These are phyloP conservation scores for Suhomyces maxii DNA, from an alignment of 1,139 yeast genomes.

Conservation along the genomic window DNA sequence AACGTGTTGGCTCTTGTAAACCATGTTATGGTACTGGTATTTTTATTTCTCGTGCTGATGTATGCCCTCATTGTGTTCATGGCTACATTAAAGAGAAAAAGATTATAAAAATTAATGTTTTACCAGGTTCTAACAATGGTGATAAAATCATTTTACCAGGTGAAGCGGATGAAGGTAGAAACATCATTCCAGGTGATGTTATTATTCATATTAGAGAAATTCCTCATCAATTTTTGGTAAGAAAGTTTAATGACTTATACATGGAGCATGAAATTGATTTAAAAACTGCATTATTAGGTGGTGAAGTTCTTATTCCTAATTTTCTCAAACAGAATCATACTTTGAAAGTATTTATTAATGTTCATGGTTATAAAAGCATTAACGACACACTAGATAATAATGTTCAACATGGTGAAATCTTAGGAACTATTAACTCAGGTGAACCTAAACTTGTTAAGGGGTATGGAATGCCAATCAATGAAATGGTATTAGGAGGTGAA, in stretches of 20 bases:
- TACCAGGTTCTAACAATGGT: conserved; percentile 55
- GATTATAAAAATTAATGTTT: conserved; percentile 50
- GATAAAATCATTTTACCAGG: conserved; percentile 53
- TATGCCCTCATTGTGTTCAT: conserved; percentile 44
- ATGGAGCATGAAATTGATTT: conserved; percentile 50
- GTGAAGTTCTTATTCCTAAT: conserved; percentile 43
- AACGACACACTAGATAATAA: conserved; percentile 23
- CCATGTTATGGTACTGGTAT: conserved; percentile 41
- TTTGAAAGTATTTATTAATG: conserved; percentile 40
- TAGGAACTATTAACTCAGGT: conserved; percentile 47
- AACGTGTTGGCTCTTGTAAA: conserved; percentile 36
- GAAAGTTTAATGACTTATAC: conserved; percentile 51
- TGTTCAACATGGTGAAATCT: conserved; percentile 46
- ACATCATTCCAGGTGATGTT: conserved; percentile 66
- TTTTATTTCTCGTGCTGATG: conserved; percentile 27
- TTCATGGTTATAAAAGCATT: conserved; percentile 33
- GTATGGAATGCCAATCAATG: conserved; percentile 66
- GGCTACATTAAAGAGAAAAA: conserved; percentile 43
- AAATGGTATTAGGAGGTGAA: conserved; percentile 31
- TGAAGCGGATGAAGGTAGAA: conserved; percentile 65
- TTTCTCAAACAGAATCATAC: conserved; percentile 44
- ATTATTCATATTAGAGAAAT: conserved; percentile 43
- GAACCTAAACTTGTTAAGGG: conserved; percentile 50
- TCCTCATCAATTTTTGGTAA: conserved; percentile 42
- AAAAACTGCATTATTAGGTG: conserved; percentile 57